Percentiles rank a stretch among this genome's conserved stretches.
These are phyloP conservation scores for Lodderomyces metapsilosis DNA, from an alignment of 1,139 yeast species.

Conservation along the genomic window DNA sequence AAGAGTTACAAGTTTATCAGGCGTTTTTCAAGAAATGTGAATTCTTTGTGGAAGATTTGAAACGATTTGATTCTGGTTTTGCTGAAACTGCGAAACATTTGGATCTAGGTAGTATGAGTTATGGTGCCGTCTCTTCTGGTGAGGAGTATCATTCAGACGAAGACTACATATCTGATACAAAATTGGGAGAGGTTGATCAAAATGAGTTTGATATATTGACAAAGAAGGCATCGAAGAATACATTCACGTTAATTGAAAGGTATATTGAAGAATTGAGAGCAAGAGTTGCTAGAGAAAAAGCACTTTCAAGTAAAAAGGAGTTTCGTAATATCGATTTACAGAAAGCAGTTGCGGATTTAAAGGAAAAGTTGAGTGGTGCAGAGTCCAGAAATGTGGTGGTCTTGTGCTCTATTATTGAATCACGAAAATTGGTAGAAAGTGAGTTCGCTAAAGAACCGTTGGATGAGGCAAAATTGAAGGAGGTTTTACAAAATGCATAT, in stretches of 20 bases:
- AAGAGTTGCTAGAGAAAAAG: background rate
- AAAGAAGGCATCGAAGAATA: background rate
- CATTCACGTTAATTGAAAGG: background rate
- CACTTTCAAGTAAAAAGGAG: background rate
- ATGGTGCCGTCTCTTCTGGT: background rate
- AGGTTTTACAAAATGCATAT: background rate
- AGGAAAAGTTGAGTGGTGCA: background rate
- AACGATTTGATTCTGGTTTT: background rate
- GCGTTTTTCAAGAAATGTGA: background rate
- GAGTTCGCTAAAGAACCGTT: background rate
- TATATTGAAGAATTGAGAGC: conserved; percentile 1
- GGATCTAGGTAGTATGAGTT: background rate
- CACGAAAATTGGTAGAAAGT: background rate
- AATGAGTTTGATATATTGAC: background rate
- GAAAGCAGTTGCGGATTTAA: background rate
- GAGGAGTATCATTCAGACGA: conserved; percentile 1
- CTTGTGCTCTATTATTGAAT: background rate
- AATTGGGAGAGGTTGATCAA: background rate
- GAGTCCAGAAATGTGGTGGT: conserved; percentile 1
- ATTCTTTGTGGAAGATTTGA: background rate
- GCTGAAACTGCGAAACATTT: background rate
- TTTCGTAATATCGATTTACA: background rate
- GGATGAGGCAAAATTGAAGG: background rate
- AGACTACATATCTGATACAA: background rate
- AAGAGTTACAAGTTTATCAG: background rate